Evolutionary conservation across 495 filamentous ascomycete species (phyloP).

Genomic region (Apiosordaria backusii): DNA sequence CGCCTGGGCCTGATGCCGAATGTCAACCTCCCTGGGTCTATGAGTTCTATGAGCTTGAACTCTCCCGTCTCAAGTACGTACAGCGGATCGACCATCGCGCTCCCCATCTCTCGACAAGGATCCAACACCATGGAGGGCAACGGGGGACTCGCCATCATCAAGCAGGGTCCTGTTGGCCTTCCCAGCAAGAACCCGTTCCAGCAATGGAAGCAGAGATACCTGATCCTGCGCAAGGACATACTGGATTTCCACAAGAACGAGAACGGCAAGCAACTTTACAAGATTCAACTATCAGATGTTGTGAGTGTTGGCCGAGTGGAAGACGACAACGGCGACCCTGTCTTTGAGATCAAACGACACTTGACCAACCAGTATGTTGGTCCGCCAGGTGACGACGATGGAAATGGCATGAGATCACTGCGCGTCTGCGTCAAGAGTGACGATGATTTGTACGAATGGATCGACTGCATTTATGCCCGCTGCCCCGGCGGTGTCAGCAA

Average conservation of each 20-base stretch:
- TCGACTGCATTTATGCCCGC: slow-evolving; percentile 92
- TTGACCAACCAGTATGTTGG: slow-evolving; percentile 32
- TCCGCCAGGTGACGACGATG: slow-evolving; percentile 56
- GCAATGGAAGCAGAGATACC: slow-evolving; percentile 80
- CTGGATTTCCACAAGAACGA: slow-evolving; percentile 91
- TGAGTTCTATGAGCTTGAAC: slow-evolving; percentile 66
- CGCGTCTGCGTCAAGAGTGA: slow-evolving; percentile 89
- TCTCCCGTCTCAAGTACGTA: slow-evolving; percentile 58
- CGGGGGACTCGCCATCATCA: slow-evolving; percentile 69
- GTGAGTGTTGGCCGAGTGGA: slow-evolving; percentile 82
- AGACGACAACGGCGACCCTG: slow-evolving; percentile 63
- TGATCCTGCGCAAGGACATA: slow-evolving; percentile 82
- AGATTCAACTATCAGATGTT: slow-evolving; percentile 79
- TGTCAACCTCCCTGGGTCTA: slow-evolving; percentile 70
- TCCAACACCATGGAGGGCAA: slow-evolving; percentile 53
- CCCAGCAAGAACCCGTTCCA: slow-evolving; percentile 73
- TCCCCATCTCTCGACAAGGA: slow-evolving; percentile 59
- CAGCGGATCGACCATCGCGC: slow-evolving; percentile 61
- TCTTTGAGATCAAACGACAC: slow-evolving; percentile 85
- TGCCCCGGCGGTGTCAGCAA: slow-evolving; percentile 97
- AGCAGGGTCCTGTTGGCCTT: slow-evolving; percentile 67
- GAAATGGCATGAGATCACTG: slow-evolving; percentile 73
- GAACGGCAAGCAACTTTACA: slow-evolving; percentile 73
- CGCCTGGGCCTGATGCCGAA: slow-evolving; percentile 73
- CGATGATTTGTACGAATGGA: slow-evolving; percentile 97